A percentile compares a stretch with the other conserved stretches of the same genome.
Conservation (phyloP, 768 basidiomycete genomes). For the Phaeotremella fagi region DNA sequence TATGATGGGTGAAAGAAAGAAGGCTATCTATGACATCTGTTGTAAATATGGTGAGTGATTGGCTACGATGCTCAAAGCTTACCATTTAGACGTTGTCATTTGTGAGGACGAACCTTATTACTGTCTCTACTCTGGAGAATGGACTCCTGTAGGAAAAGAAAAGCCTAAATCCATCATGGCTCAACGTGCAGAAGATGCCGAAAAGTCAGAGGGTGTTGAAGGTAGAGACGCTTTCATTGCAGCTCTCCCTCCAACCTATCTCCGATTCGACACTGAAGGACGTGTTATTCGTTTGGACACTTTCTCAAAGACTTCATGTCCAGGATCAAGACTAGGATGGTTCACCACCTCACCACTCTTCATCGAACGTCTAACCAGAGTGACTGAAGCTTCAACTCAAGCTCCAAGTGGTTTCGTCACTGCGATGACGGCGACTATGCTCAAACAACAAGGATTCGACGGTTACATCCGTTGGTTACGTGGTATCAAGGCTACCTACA, state of each 20-base stretch:
- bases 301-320: conserved; percentile 62
- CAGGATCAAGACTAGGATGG: conserved; percentile 73
- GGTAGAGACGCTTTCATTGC: conserved; percentile 55
- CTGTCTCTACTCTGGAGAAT: conserved; percentile 50
- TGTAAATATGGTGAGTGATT: conserved; percentile 63
- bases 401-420: conserved; percentile 64
- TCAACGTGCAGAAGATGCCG: conserved; percentile 15
- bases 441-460: conserved; percentile 63
- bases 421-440: conserved; percentile 59
- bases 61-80: neutral
- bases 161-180: conserved; percentile 19
- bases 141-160: conserved; percentile 48
- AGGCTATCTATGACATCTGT: conserved; percentile 74
- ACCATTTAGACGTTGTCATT: conserved; percentile 61
- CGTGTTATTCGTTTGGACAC: conserved; percentile 73
- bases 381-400: conserved; percentile 65
- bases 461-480: conserved; percentile 76
- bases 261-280: conserved; percentile 69
- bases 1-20: conserved; percentile 62
- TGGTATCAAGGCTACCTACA: conserved; percentile 53
- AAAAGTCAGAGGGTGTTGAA: conserved; percentile 40
- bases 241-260: conserved; percentile 56
- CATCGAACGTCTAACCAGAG: conserved; percentile 67
- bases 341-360: conserved; percentile 72
- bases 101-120: conserved; percentile 81